Evolutionary conservation across 78 protist species (phyloP), one percentile per base, ranked within the genome.

Genomic region (Abeoforma whisleri): DNA sequence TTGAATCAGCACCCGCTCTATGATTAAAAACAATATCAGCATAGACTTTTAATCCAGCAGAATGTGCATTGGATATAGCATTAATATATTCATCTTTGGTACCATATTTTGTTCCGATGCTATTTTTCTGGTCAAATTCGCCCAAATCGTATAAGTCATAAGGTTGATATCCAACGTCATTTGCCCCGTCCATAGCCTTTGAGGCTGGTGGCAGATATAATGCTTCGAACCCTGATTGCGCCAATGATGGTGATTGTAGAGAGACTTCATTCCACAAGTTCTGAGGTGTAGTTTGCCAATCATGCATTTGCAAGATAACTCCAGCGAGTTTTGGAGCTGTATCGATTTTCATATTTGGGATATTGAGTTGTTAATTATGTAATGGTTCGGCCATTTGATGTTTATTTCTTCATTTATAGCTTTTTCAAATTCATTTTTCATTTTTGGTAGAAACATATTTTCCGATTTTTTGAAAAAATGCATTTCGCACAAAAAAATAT

Each of bases 1-100:
- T 34, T 70, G 38, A 48, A 12, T 82, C 86, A 36, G 85, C 86
- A 32, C 73, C 73, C 73, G 71, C 31, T 32, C 73, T 35, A 39
- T 82, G 86, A 68, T 82, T 82, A 48, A 82, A 57, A 70, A 82
- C 86, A 39, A 68, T 68, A 70, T 82, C 86, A 36, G 73, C 79
- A 39, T 68, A 70, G 35, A 40, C 80, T n/a, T 82, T 40, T 12
- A 82, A 72, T 31, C 73, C 73, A 68, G 28, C 22, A 22, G 33
- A 28, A 74, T 48, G 79, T 48, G 36, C 70, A 30, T 35, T 80
- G 31, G n/a, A n/a, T 32, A 82, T 16, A 19, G 86, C 86, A 12
- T 82, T 80, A 32, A 82, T n/a, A 0, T 57, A 68, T 70, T 82
- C 81, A 0, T 12, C 70, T 12, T 82, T 82, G 34, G 72, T 82